Conservation (phyloP, 345 rosid genomes). For the Syzygium oleosum region DNA sequence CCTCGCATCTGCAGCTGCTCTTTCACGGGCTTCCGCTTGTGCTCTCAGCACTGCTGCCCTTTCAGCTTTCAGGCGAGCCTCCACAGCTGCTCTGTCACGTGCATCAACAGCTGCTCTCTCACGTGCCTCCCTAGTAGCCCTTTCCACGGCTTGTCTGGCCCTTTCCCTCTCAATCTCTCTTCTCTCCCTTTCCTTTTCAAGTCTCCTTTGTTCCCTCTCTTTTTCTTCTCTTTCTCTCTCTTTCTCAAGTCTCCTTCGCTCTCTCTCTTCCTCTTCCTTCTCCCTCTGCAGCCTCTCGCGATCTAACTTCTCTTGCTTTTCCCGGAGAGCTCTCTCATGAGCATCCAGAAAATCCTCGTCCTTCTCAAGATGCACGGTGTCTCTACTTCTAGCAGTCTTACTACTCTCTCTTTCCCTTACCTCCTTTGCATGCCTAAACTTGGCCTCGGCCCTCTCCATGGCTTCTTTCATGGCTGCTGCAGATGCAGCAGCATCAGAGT, state of each 20-base stretch:
- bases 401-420: constrained; percentile 76
- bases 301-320: constrained; percentile 46
- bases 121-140: constrained; percentile 83
- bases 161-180: constrained; percentile 63
- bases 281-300: constrained; percentile 45
- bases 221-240: constrained; percentile 68
- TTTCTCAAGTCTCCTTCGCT: constrained; percentile 45
- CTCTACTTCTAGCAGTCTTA: constrained; percentile 64
- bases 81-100: constrained; percentile 78
- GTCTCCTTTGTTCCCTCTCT: constrained; percentile 54
- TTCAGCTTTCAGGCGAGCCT: constrained; percentile 76
- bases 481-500: constrained; percentile 74
- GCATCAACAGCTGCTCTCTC: constrained; percentile 91
- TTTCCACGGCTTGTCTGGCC: constrained; percentile 89
- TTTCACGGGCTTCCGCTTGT: constrained; percentile 95
- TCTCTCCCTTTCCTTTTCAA: constrained; percentile 59
- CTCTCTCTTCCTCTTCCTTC: constrained; percentile 52
- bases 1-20: constrained; percentile 80
- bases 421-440: constrained; percentile 76
- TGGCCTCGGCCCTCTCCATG: constrained; percentile 96
- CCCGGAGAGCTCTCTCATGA: constrained; percentile 49
- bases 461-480: constrained; percentile 98
- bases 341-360: constrained; percentile 38
- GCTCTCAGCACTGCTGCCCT: constrained; percentile 93
- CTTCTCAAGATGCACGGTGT: constrained; percentile 38